Percentiles rank a stretch among this genome's conserved stretches.
Conservation (phyloP, 345 rosid species). For the Citrus unshiu region DNA sequence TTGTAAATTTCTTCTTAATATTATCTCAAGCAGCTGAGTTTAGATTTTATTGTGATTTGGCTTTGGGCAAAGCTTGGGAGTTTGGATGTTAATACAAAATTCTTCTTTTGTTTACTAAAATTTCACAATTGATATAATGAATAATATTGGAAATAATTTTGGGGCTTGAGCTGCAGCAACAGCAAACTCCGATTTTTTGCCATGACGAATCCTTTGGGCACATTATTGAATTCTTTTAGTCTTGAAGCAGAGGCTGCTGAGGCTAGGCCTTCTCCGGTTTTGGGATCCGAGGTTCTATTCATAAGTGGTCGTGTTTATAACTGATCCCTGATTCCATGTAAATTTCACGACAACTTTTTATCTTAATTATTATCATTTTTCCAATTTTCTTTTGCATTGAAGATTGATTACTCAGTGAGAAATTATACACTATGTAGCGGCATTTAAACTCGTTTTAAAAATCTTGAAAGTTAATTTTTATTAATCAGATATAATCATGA, state of each 20-base stretch:
- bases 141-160: not conserved
- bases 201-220: not conserved
- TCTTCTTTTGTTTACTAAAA: not conserved
- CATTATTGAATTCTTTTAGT: not conserved
- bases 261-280: not conserved
- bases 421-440: not conserved
- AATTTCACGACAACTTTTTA: not conserved
- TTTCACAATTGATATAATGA: not conserved
- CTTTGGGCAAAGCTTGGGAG: not conserved
- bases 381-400: too few species aligned
- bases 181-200: not conserved
- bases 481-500: not conserved
- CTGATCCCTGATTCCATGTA: not conserved
- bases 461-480: not conserved
- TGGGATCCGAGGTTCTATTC: not conserved
- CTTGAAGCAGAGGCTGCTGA: not conserved
- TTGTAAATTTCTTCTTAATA: not conserved
- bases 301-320: not conserved
- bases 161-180: not conserved
- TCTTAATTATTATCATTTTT: too few species aligned
- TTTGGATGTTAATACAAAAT: too few species aligned
- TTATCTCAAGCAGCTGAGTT: not conserved
- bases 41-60: not conserved
- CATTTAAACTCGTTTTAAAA: not conserved
- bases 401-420: not conserved